phyloP scores from a whole-genome alignment of 2,329 filamentous ascomycete species.

The Ophiocordyceps camponoti-saundersi region DNA sequence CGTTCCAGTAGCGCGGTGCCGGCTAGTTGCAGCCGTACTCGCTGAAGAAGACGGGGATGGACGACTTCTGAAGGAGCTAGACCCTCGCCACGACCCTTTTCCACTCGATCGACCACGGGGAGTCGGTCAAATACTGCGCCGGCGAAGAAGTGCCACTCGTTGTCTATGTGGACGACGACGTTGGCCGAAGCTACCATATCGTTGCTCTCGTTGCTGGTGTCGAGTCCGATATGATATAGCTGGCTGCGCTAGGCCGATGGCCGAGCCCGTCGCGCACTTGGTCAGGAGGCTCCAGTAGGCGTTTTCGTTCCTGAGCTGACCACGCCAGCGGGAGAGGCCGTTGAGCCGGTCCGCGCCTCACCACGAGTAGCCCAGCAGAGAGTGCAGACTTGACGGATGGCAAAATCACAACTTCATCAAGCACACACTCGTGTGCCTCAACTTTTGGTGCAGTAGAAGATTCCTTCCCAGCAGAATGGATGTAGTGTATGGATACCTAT shows the following conservation, averaged over 20 bases:
- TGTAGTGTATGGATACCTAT: no score
- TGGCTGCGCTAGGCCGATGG: constrained; percentile 93
- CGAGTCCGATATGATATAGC: constrained; percentile 48
- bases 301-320: constrained; percentile 58
- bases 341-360: constrained; percentile 64
- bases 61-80: constrained; percentile 46
- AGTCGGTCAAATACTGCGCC: no score
- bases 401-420: no score
- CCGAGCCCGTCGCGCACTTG: constrained; percentile 63
- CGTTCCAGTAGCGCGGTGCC: constrained; percentile 56
- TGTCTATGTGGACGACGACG: constrained; percentile 67
- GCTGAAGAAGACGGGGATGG: constrained; percentile 66
- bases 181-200: constrained; percentile 76
- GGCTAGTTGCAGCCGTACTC: constrained; percentile 66
- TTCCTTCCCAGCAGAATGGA: no score
- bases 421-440: no score
- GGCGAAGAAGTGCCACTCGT: constrained; percentile 97
- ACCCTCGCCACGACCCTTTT: no score
- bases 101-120: no score
- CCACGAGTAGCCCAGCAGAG: no score
- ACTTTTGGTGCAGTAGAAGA: no score
- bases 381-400: no score
- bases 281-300: constrained; percentile 88
- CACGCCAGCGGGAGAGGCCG: constrained; percentile 79
- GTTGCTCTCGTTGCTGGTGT: constrained; percentile 28